phyloP scores from a whole-genome alignment of 148 eudicot species.

The Camellia sinensis region DNA sequence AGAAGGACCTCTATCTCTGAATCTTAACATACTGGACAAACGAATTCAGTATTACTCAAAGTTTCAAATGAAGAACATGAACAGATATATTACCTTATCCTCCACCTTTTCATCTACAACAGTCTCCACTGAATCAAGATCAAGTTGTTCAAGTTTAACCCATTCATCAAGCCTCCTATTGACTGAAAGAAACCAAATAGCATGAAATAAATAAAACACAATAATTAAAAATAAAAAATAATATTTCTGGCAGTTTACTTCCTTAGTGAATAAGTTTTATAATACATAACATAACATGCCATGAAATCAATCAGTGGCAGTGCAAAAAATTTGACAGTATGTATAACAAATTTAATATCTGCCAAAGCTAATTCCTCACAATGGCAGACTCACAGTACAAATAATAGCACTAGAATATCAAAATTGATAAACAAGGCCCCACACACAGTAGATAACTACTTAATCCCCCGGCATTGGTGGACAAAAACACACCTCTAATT shows the following conservation, averaged over 20 bases:
- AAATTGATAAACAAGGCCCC: background rate
- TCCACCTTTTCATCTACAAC: conserved; percentile 97
- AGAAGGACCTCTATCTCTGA: background rate
- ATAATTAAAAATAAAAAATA: background rate
- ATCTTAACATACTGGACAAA: background rate
- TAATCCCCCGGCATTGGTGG: too few species aligned
- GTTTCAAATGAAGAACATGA: conserved; percentile 1
- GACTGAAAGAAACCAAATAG: conserved; percentile 38
- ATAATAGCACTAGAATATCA: background rate
- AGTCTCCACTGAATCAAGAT: conserved; percentile 88
- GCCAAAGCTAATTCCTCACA: too few species aligned
- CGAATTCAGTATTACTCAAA: background rate
- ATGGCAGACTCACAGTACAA: background rate
- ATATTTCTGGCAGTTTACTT: background rate
- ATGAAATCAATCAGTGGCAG: background rate
- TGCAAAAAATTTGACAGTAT: background rate
- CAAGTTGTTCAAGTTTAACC: conserved; percentile 96
- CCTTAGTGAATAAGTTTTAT: background rate
- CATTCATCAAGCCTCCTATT: conserved; percentile 99
- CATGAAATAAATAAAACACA: background rate
- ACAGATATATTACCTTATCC: conserved; percentile 66
- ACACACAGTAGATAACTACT: too few species aligned
- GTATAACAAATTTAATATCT: background rate
- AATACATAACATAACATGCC: background rate
- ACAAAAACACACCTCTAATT: too few species aligned